Percentiles rank a stretch among this genome's conserved stretches.
phyloP scores from a whole-genome alignment of 306 rosid genomes.

The Corylus avellana region DNA sequence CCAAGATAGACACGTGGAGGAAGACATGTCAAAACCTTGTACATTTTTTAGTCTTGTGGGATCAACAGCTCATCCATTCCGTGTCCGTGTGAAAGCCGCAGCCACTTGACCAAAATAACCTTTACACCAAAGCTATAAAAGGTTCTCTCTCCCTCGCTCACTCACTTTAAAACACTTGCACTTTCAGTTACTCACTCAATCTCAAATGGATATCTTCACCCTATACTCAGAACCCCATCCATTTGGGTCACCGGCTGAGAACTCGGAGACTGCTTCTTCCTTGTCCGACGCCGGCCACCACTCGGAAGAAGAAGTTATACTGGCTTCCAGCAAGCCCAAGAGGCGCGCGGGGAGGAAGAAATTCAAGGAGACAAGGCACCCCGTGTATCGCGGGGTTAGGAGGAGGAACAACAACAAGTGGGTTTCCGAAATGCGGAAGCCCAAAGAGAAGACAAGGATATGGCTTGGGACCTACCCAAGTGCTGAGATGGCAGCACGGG shows the following conservation, averaged over 20 bases:
- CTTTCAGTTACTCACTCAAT: too few relatives aligned
- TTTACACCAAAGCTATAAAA: too few relatives aligned
- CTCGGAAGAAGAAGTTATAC: slow-evolving; percentile 50
- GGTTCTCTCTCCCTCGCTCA: too few relatives aligned
- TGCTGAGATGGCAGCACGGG: slow-evolving; percentile 86
- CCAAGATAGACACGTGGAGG: too few relatives aligned
- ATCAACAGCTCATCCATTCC: too few relatives aligned
- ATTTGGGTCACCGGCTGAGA: neutral
- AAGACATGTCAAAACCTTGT: too few relatives aligned
- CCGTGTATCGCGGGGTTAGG: slow-evolving; percentile 74
- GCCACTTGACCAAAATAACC: too few relatives aligned
- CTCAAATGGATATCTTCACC: slow-evolving; percentile 22
- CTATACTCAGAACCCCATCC: slow-evolving; percentile 19
- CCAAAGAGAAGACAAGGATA: slow-evolving; percentile 53
- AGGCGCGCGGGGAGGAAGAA: slow-evolving; percentile 64
- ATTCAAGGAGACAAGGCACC: slow-evolving; percentile 83
- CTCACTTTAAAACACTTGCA: too few relatives aligned
- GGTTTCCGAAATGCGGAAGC: slow-evolving; percentile 87
- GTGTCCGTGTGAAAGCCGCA: too few relatives aligned
- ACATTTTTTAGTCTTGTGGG: too few relatives aligned
- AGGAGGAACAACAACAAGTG: slow-evolving; percentile 71
- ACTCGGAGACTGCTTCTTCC: slow-evolving; percentile 11
- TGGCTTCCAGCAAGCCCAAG: slow-evolving; percentile 68
- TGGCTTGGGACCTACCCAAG: slow-evolving; percentile 90
- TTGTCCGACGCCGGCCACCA: slow-evolving; percentile 12